Conservation (phyloP, 495 filamentous ascomycete genomes). For the Aspergillus baeticus region DNA sequence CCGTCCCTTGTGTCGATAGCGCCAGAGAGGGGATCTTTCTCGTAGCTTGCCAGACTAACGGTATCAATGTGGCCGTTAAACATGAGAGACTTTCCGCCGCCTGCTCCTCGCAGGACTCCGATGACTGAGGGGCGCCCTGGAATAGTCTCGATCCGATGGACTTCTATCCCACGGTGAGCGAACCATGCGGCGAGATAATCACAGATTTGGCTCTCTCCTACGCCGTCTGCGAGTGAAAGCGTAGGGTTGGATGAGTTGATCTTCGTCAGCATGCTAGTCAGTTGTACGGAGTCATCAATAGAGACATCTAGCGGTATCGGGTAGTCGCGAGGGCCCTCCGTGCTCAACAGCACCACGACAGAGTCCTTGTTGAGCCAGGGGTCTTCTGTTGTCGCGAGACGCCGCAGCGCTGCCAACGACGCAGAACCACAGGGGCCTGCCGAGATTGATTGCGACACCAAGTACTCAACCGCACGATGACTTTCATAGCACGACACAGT, state of each 20-base stretch:
- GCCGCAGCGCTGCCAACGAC: conserved; percentile 55
- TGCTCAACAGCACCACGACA: conserved; percentile 54
- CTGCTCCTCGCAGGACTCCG: conserved; percentile 40
- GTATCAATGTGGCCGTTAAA: conserved; percentile 52
- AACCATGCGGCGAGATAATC: conserved; percentile 44
- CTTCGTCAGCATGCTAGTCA: conserved; percentile 38
- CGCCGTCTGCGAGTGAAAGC: conserved; percentile 34
- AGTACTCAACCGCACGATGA: conserved; percentile 49
- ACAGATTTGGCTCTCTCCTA: conserved; percentile 41
- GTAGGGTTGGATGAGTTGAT: conserved; percentile 48
- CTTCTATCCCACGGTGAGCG: conserved; percentile 44
- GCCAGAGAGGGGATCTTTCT: conserved; percentile 40
- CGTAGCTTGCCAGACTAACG: conserved; percentile 43
- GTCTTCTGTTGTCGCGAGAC: conserved; percentile 31
- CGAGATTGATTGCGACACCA: conserved; percentile 43
- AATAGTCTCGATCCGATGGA: conserved; percentile 40
- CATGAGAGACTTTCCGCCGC: conserved; percentile 46
- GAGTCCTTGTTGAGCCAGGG: conserved; percentile 38
- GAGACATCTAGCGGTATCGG: conserved; percentile 29
- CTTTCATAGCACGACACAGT: conserved; percentile 56
- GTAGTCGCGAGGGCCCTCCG: conserved; percentile 47
- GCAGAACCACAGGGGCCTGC: conserved; percentile 67
- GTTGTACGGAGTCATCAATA: conserved; percentile 30
- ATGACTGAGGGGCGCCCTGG: conserved; percentile 46
- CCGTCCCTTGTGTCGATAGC: conserved; percentile 29